Base-by-base conservation (phyloP, 306 rosid species). In the Styphnolobium japonicum region DNA sequence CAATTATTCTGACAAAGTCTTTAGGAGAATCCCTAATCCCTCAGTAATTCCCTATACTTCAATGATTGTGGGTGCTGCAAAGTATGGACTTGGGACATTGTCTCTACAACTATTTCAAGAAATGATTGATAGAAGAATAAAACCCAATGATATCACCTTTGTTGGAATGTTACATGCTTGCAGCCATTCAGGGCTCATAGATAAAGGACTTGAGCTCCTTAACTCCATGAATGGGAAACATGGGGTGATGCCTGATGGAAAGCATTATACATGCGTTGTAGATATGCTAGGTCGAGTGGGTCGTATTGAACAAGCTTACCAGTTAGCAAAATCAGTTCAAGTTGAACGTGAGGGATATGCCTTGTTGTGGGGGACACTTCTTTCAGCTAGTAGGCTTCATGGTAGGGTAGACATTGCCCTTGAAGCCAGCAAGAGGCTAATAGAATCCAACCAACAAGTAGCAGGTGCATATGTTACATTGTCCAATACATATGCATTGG, bases 201-300 rank as follows among this genome's bases (percentile, higher is more conserved):
- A 89, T 52, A 92, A 90, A 79, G 98, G 97, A 33, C 89, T 94
- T 73, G 74, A 83, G 55, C 76, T 83, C 68, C 81, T 90, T 46
- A 77, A 85, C 60, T 84, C 94, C 53, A 94, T 94, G 97, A 36
- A 64, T 67, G 84, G 48, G 49, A 87, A 84, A 49, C 75, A 89
- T 63, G 92, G 97, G 79, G 85, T 90, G 67, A 74, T 74, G 60
- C 96, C 97, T 2, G 82, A 68, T 56, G 84, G 90, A 79, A 92
- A 81, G 90, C 97, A 94, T 76, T 88, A 83, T 31, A 89, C 90
- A 8, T 94, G 97, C 66, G 81, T 88, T 65, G 96, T 78, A 39
- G 97, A 94, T 75, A 94, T 90, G 96, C 89, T 94, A 37, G 94
- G 92, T 40, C 89, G 97, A 81, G 86, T 67, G 3, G 98, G 98